Percentiles rank a stretch among this genome's conserved stretches.
Evolutionary conservation across 805 yeast species (phyloP).

Genomic region (Kodamaea neixiangensis): DNA sequence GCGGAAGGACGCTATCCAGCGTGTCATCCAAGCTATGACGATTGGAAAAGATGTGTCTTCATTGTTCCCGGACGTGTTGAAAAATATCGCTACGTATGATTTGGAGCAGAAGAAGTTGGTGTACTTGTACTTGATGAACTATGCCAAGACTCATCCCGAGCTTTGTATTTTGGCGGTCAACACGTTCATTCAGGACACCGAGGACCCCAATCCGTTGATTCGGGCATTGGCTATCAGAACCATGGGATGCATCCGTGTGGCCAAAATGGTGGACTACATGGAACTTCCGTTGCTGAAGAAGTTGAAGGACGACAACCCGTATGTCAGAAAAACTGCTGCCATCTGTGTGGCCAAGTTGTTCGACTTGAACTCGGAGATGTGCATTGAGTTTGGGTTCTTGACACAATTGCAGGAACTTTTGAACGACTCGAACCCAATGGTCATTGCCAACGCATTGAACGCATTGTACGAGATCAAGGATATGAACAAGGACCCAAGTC

Average conservation of each 20-base stretch:
- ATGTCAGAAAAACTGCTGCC: conserved; percentile 96
- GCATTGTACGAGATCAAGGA: conserved; percentile 83
- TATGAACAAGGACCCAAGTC: conserved; percentile 52
- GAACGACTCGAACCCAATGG: conserved; percentile 93
- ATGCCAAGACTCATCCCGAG: conserved; percentile 96
- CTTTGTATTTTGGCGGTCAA: conserved; percentile 93
- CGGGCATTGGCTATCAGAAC: conserved; percentile 96
- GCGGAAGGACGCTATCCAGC: conserved; percentile 93
- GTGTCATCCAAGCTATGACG: conserved; percentile 98
- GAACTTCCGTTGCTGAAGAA: conserved; percentile 87
- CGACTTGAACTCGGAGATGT: conserved; percentile 77
- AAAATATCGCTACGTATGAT: conserved; percentile 95
- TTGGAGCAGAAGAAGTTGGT: conserved; percentile 95
- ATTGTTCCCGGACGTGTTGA: conserved; percentile 91
- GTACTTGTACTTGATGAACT: conserved; percentile 92
- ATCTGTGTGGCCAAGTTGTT: conserved; percentile 94
- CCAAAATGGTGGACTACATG: conserved; percentile 92
- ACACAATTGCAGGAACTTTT: conserved; percentile 65
- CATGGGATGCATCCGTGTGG: conserved; percentile 97
- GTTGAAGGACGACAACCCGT: conserved; percentile 89
- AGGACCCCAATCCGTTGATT: conserved; percentile 94
- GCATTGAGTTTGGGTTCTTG: conserved; percentile 85
- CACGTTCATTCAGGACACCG: conserved; percentile 88
- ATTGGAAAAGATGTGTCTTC: conserved; percentile 95
- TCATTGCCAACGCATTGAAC: conserved; percentile 89